Evolutionary conservation across 139 green algal genomes (phyloP).

Genomic region (Choricystis sp.): DNA sequence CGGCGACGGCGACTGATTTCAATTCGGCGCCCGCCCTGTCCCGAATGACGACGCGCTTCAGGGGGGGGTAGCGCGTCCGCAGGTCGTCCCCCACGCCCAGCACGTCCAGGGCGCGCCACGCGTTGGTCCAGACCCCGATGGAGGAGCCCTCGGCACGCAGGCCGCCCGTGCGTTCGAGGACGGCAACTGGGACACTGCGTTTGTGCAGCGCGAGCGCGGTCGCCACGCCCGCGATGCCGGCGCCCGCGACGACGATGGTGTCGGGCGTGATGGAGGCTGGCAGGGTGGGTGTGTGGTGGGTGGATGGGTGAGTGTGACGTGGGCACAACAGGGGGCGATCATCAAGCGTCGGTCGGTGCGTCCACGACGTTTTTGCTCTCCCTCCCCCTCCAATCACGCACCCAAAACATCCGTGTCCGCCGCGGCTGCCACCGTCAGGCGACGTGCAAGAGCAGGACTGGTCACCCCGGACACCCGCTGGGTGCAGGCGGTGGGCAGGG

Average conservation of each 20-base stretch:
- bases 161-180: background rate
- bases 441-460: too few species aligned
- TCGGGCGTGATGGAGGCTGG: background rate
- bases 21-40: background rate
- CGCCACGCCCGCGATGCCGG: slow-evolving; percentile 27
- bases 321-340: too few species aligned
- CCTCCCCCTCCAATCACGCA: too few species aligned
- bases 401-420: too few species aligned
- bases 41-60: background rate
- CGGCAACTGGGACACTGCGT: background rate
- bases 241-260: slow-evolving; percentile 16
- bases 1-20: background rate
- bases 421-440: too few species aligned
- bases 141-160: background rate
- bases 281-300: too few species aligned
- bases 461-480: too few species aligned
- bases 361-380: too few species aligned
- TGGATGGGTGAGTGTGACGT: too few species aligned
- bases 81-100: background rate
- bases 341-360: too few species aligned
- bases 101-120: background rate
- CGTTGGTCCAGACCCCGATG: background rate
- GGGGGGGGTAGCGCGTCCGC: too few species aligned
- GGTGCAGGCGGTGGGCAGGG: too few species aligned
- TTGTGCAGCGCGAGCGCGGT: slow-evolving; percentile 15